These are phyloP conservation scores for Verticillium zaregamsianum DNA, from an alignment of 2,329 filamentous ascomycete genomes.

Conservation along the genomic window DNA sequence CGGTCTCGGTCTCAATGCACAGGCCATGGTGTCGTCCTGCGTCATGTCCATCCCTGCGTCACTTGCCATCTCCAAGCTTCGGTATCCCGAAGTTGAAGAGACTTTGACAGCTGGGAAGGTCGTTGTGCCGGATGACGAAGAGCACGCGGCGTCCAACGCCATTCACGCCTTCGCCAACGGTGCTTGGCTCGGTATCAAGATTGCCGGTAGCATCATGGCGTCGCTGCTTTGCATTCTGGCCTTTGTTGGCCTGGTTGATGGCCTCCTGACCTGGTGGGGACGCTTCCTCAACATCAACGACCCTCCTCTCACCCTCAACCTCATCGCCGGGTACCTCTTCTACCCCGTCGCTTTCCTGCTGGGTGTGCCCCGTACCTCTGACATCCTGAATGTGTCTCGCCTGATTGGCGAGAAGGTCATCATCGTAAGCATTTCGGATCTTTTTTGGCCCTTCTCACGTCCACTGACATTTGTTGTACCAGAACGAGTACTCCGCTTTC, in stretches of 20 bases:
- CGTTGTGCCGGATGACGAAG: conserved; percentile 74
- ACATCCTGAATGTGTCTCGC: conserved; percentile 68
- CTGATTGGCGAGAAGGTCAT: conserved; percentile 85
- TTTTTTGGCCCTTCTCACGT: neutral
- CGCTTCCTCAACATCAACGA: conserved; percentile 69
- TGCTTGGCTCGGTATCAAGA: conserved; percentile 81
- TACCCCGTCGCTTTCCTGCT: conserved; percentile 79
- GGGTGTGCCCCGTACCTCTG: conserved; percentile 64
- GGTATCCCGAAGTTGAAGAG: conserved; percentile 84
- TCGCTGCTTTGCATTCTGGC: conserved; percentile 83
- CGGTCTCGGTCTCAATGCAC: conserved; percentile 73
- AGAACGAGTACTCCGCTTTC: conserved; percentile 80
- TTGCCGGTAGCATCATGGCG: conserved; percentile 75
- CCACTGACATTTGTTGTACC: neutral
- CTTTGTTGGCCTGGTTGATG: conserved; percentile 69
- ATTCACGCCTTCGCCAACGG: conserved; percentile 84
- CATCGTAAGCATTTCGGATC: conserved; percentile 40
- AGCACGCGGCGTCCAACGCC: conserved; percentile 71
- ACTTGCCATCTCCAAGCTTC: conserved; percentile 82
- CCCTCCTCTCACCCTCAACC: conserved; percentile 56
- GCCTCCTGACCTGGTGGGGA: conserved; percentile 79
- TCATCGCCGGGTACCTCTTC: conserved; percentile 73
- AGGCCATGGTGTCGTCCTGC: conserved; percentile 84
- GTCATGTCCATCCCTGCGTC: conserved; percentile 96
- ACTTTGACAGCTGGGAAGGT: conserved; percentile 78